Evolutionary conservation across 208 protist genomes (phyloP).

Genomic region (Spongospora subterranea): DNA sequence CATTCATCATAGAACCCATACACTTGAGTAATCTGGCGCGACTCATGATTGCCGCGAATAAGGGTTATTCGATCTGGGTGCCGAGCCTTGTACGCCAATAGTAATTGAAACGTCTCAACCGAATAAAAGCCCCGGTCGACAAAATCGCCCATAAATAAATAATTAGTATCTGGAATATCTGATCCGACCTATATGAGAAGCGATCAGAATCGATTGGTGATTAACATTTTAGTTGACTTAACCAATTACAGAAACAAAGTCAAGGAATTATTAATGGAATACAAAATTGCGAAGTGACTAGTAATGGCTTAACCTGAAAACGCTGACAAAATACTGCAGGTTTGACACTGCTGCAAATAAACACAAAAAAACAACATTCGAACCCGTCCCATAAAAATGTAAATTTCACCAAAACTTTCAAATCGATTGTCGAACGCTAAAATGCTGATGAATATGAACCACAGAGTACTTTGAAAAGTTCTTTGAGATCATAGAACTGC

Average conservation of each 20-base stretch:
- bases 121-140: slow-evolving; percentile 95
- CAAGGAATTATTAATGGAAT: too few relatives aligned
- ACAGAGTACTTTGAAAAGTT: slow-evolving; percentile 85
- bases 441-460: slow-evolving; percentile 19
- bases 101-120: slow-evolving; percentile 96
- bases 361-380: too few relatives aligned
- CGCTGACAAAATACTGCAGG: too few relatives aligned
- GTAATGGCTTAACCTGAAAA: too few relatives aligned
- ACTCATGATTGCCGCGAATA: slow-evolving; percentile 94
- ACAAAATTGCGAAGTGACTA: too few relatives aligned
- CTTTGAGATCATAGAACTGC: slow-evolving; percentile 96
- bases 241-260: too few relatives aligned
- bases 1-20: slow-evolving; percentile 99
- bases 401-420: too few relatives aligned
- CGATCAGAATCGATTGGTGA: too few relatives aligned
- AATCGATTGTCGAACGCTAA: background rate
- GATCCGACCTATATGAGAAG: slow-evolving; percentile 85
- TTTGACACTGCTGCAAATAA: too few relatives aligned
- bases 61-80: slow-evolving; percentile 92
- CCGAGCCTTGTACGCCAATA: slow-evolving; percentile 93
- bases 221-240: too few relatives aligned
- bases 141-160: slow-evolving; percentile 91
- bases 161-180: slow-evolving; percentile 86
- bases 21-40: slow-evolving; percentile 86
- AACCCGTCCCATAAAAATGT: too few relatives aligned